Conservation (phyloP, 805 yeast species). For the Kodamaea lidongshanica region DNA sequence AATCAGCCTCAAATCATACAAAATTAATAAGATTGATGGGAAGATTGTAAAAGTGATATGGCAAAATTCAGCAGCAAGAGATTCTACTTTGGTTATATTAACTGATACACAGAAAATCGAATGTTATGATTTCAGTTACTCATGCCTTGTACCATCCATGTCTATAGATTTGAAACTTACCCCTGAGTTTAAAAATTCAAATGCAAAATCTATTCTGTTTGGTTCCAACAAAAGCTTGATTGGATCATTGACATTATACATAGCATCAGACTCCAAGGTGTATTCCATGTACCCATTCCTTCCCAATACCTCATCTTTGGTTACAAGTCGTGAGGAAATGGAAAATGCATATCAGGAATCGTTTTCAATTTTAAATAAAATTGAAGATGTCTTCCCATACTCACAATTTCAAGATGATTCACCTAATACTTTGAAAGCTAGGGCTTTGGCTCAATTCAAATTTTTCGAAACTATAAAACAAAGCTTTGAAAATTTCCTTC, state of each 20-base stretch:
- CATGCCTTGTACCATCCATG: constrained; percentile 13
- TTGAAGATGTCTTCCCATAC: constrained; percentile 9
- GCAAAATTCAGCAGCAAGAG: constrained; percentile 19
- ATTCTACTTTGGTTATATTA: constrained; percentile 21
- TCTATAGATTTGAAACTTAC: constrained; percentile 12
- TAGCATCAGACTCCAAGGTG: constrained; percentile 17
- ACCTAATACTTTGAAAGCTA: constrained; percentile 12
- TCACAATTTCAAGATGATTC: constrained; percentile 6
- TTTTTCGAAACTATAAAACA: constrained; percentile 11
- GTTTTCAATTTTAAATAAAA: constrained; percentile 8
- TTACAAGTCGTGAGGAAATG: constrained; percentile 13
- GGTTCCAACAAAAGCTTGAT: constrained; percentile 20
- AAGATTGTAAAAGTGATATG: constrained; percentile 20
- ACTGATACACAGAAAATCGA: constrained; percentile 14
- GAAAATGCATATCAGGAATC: constrained; percentile 10
- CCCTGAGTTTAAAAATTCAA: constrained; percentile 10
- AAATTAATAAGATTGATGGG: constrained; percentile 12
- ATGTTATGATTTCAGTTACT: constrained; percentile 15
- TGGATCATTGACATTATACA: constrained; percentile 27
- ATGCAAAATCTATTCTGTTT: constrained; percentile 24
- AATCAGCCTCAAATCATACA: constrained; percentile 7
- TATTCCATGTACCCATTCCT: constrained; percentile 27
- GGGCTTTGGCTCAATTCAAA: constrained; percentile 15
- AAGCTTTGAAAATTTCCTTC: constrained; percentile 9
- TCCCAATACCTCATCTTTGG: constrained; percentile 12